Conservation (phyloP, 768 basidiomycete genomes). For the Tulasnella sp. region DNA sequence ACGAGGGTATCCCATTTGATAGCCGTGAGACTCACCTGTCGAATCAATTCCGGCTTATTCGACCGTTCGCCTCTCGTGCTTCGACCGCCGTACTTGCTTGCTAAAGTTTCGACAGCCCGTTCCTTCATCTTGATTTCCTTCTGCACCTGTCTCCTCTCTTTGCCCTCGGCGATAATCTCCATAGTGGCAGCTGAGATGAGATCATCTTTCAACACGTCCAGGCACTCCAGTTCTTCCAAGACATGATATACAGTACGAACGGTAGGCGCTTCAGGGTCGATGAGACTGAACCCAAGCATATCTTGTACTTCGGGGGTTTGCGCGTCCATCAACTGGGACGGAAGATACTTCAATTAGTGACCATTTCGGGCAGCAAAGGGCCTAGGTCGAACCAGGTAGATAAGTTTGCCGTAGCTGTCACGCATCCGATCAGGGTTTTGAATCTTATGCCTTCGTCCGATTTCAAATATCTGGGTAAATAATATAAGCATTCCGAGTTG, state of each 20-base stretch:
- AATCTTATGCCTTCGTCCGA: constrained; percentile 54
- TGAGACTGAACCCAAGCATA: constrained; percentile 72
- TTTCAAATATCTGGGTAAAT: constrained; percentile 55
- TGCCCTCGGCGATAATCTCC: constrained; percentile 71
- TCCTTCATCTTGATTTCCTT: constrained; percentile 81
- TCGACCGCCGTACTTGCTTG: constrained; percentile 65
- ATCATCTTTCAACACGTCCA: constrained; percentile 71
- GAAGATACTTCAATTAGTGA: not conserved
- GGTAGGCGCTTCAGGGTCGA: constrained; percentile 46
- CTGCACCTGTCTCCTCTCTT: constrained; percentile 72
- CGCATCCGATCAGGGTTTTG: constrained; percentile 94
- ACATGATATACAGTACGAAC: constrained; percentile 71
- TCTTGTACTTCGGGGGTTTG: constrained; percentile 80
- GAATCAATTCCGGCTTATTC: constrained; percentile 18
- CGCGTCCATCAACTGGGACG: constrained; percentile 56
- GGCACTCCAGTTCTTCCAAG: constrained; percentile 59
- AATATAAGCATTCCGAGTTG: not conserved
- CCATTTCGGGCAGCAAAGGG: not conserved
- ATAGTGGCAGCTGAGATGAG: constrained; percentile 72
- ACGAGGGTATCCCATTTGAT: not conserved
- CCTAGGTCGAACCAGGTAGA: constrained; percentile 27
- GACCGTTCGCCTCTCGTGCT: constrained; percentile 40
- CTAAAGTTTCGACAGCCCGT: constrained; percentile 73
- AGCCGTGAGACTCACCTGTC: constrained; percentile 21
- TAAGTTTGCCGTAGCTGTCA: constrained; percentile 77